A percentile compares a stretch with the other conserved stretches of the same genome.
These are phyloP conservation scores for Eustoma russellianum DNA, from an alignment of 257 asterid genomes.

Conservation along the genomic window DNA sequence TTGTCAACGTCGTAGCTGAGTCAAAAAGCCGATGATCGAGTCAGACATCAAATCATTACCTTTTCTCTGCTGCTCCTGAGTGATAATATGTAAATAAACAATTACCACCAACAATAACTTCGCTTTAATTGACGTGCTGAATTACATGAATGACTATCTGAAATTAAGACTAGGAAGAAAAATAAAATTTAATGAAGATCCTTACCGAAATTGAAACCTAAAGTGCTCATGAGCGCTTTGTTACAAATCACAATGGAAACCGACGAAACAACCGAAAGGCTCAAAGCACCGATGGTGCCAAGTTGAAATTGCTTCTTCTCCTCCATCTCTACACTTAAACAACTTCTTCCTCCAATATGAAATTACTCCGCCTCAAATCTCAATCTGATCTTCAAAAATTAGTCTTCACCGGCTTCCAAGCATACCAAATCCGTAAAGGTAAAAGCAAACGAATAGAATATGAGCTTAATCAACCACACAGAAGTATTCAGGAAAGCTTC, in stretches of 20 bases:
- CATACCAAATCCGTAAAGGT: conserved; percentile 8
- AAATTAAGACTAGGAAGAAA: not conserved
- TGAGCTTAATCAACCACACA: not conserved
- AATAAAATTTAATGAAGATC: not conserved
- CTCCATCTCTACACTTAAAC: conserved; percentile 34
- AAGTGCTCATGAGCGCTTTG: conserved; percentile 73
- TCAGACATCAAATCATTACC: not conserved
- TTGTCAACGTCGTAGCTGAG: conserved; percentile 85
- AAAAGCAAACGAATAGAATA: not conserved
- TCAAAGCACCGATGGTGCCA: conserved; percentile 74
- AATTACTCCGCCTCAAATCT: not conserved
- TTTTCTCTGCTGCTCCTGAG: not conserved
- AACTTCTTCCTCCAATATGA: not conserved
- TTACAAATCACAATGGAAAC: conserved; percentile 81
- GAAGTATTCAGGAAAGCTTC: not conserved
- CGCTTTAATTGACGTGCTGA: not conserved
- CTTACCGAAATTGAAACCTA: conserved; percentile 77
- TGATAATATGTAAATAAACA: not conserved
- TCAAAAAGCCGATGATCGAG: conserved; percentile 6
- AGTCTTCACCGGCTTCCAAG: not conserved
- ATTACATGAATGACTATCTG: not conserved
- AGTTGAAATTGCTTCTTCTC: conserved; percentile 56
- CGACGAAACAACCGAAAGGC: conserved; percentile 71
- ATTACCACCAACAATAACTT: not conserved
- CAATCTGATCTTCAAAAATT: not conserved